phyloP scores from a whole-genome alignment of 2,329 filamentous ascomycete species.

The Ceratocystis cubensis region DNA sequence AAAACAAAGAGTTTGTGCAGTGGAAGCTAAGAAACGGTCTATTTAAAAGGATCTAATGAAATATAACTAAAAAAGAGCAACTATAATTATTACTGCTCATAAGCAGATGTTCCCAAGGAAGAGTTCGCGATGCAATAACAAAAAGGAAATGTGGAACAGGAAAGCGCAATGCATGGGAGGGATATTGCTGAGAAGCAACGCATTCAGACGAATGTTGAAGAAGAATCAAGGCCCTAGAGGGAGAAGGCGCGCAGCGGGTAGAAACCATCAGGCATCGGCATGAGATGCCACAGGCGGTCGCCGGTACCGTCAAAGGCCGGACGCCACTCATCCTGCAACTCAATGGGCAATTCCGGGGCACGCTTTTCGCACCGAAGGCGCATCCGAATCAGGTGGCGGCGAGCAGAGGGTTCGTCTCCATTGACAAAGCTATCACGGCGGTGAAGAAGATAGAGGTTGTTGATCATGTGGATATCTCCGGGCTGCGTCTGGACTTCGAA shows the following conservation, averaged over 20 bases:
- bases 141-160: no score
- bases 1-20: no score
- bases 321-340: constrained; percentile 40
- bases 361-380: constrained; percentile 40
- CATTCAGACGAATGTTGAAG: no score
- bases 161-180: no score
- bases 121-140: no score
- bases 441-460: constrained; percentile 50
- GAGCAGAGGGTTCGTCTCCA: constrained; percentile 34
- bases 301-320: constrained; percentile 37
- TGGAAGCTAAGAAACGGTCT: no score
- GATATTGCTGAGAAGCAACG: no score
- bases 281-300: constrained; percentile 42
- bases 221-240: no score
- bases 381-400: constrained; percentile 49
- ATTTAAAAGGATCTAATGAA: no score
- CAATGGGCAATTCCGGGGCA: constrained; percentile 40
- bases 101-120: no score
- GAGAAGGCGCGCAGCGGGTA: constrained; percentile 38
- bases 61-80: no score
- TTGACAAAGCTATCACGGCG: constrained; percentile 46
- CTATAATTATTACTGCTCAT: no score
- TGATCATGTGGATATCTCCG: constrained; percentile 53
- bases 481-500: constrained; percentile 43
- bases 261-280: constrained; percentile 46